Evolutionary conservation across 352 stramenopile genomes (phyloP).

Genomic region (Phytophthora europaea): DNA sequence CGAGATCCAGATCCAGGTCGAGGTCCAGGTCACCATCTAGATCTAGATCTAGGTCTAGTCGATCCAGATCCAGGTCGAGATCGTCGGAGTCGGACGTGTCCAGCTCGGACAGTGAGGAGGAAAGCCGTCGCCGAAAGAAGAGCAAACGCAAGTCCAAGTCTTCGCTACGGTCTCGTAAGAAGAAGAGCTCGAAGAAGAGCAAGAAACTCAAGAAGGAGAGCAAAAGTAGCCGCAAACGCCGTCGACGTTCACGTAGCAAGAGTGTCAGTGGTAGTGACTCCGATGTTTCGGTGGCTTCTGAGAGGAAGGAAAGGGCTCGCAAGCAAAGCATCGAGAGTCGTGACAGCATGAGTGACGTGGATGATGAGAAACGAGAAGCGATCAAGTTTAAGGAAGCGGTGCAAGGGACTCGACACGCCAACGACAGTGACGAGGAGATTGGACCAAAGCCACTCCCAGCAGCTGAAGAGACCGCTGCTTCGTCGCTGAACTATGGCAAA

Average conservation of each 20-base stretch:
- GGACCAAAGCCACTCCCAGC: slow-evolving; percentile 82
- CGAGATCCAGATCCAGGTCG: slow-evolving; percentile 27
- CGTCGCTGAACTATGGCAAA: slow-evolving; percentile 91
- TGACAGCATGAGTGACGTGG: slow-evolving; percentile 20
- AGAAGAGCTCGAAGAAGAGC: slow-evolving; percentile 48
- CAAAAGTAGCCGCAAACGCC: slow-evolving; percentile 35
- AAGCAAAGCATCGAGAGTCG: slow-evolving; percentile 24
- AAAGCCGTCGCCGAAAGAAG: slow-evolving; percentile 50
- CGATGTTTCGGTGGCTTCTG: slow-evolving; percentile 29
- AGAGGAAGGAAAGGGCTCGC: slow-evolving; percentile 36
- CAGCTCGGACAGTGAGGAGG: slow-evolving; percentile 39
- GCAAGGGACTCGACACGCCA: slow-evolving; percentile 64
- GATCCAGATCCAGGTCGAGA: slow-evolving; percentile 13
- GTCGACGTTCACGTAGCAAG: slow-evolving; percentile 34
- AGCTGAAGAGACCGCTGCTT: slow-evolving; percentile 55
- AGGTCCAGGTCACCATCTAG: slow-evolving; percentile 11
- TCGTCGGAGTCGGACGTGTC: slow-evolving; percentile 41
- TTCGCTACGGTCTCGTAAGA: slow-evolving; percentile 47
- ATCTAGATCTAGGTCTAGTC: slow-evolving; percentile 5
- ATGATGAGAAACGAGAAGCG: slow-evolving; percentile 82
- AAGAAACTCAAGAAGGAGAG: slow-evolving; percentile 49
- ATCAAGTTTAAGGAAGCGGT: slow-evolving; percentile 92
- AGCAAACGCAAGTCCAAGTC: slow-evolving; percentile 48
- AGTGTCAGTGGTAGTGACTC: slow-evolving; percentile 43
- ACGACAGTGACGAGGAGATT: slow-evolving; percentile 90